Evolutionary conservation across 1,284 basidiomycete genomes (phyloP), one percentile per base, ranked within the genome.

Genomic region (Coniferiporia weirii): DNA sequence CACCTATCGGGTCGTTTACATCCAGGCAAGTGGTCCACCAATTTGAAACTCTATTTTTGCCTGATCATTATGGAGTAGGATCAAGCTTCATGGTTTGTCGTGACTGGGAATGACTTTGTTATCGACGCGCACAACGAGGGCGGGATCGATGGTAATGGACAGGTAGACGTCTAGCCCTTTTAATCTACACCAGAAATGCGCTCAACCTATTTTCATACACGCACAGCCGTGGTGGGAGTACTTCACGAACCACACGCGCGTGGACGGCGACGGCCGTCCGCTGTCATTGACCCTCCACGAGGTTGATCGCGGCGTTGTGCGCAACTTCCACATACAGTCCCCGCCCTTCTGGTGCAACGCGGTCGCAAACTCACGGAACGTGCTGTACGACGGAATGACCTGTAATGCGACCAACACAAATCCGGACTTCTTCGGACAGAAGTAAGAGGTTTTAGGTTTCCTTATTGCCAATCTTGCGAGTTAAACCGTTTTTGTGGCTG

Each of bases 261-360:
- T 68, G 61, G 83, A 82, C 67, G 84, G 83, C 19, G 80, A 84
- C 63, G 82, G 82, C 1, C 78, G 84, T 15, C 84, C 85, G 1
- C 82, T 88, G 63, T 73, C 82, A 3, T 70, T 88, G 48, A 83
- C 83, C 0, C 66, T 88, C 34, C 78, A 71, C 59, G 72, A 81
- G 56, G 81, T 75, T 7, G 73, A 70, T 10, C 72, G 78, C 50
- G 84, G 73, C 1, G 66, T 69, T 0, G 73, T 87, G 12, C 72
- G 70, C 46, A 75, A 81, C 68, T 85, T 85, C 69, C 72, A 69
- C 12, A 80, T 88, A 58, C 70, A 80, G 34, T 76, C 79, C 9
- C 85, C 79, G 52, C 84, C 84, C 15, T 87, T 87, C 70, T 88
- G 83, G 84, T 81, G 82, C 62, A 83, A 83, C 63, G 74, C 80